phyloP scores from a whole-genome alignment of 2,329 filamentous ascomycete species.

The Stachybotrys chartarum region DNA sequence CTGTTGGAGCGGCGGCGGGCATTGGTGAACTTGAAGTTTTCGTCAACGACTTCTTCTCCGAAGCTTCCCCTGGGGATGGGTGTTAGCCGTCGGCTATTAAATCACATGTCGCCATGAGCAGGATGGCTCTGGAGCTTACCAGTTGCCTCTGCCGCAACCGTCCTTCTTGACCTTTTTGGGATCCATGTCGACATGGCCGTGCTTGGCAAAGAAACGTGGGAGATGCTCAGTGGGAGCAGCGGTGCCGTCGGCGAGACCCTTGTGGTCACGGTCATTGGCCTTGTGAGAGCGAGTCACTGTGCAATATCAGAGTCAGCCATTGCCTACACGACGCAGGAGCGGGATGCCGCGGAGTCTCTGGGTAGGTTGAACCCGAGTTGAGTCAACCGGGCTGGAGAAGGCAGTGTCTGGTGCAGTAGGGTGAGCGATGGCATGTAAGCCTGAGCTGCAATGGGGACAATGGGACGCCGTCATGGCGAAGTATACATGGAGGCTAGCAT shows the following conservation, averaged over 20 bases:
- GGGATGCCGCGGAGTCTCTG: too few species aligned
- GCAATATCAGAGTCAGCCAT: too few species aligned
- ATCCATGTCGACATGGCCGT: conserved; percentile 71
- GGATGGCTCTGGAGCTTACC: conserved; percentile 50
- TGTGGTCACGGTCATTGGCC: conserved; percentile 87
- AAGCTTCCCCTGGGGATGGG: conserved; percentile 60
- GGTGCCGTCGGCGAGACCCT: conserved; percentile 67
- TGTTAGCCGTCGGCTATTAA: conserved; percentile 8
- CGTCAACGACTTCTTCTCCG: conserved; percentile 79
- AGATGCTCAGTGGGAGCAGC: conserved; percentile 63
- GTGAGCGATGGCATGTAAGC: too few species aligned
- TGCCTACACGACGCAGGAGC: too few species aligned
- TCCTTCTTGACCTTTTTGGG: conserved; percentile 97
- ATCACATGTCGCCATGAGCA: neutral
- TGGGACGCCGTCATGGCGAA: too few species aligned
- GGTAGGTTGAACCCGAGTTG: too few species aligned
- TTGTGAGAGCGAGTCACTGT: conserved; percentile 98
- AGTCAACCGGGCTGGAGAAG: too few species aligned
- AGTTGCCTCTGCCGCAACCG: conserved; percentile 86
- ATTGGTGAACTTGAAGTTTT: conserved; percentile 76
- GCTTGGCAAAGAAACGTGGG: conserved; percentile 90
- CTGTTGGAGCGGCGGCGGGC: conserved; percentile 89
- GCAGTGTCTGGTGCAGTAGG: too few species aligned
- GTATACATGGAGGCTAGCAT: too few species aligned
- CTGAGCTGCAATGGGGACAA: too few species aligned